Conservation (phyloP, 2,329 filamentous ascomycete genomes). For the Penicillium sp. region DNA sequence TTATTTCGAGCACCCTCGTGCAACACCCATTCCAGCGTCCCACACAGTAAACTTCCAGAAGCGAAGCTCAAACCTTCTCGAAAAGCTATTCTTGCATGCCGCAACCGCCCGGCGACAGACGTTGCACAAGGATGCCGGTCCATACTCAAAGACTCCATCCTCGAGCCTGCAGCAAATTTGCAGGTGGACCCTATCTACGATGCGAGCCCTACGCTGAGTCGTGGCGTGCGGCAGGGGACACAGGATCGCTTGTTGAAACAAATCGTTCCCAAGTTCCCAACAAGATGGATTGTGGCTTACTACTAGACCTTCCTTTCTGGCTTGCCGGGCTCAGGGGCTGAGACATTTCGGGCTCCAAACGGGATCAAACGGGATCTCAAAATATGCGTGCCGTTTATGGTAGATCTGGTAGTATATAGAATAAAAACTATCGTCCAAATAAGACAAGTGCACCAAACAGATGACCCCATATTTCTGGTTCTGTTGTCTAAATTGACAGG, state of each 20-base stretch:
- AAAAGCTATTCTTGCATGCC: background rate
- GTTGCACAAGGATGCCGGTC: background rate
- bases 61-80: background rate
- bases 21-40: background rate
- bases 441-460: too few relatives aligned
- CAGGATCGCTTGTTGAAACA: constrained; percentile 1
- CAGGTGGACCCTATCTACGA: background rate
- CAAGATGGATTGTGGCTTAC: background rate
- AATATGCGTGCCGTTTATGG: too few relatives aligned
- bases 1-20: background rate
- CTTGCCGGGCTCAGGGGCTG: background rate
- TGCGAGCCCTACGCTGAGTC: background rate
- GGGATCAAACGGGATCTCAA: too few relatives aligned
- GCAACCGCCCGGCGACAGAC: background rate
- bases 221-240: background rate
- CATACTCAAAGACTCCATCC: background rate
- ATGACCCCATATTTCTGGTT: too few relatives aligned
- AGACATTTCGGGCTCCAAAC: background rate
- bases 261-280: background rate
- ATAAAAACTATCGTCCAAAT: too few relatives aligned
- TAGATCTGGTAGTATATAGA: too few relatives aligned
- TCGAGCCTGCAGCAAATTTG: background rate
- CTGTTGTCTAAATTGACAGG: too few relatives aligned
- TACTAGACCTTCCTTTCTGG: background rate
- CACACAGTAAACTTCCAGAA: constrained; percentile 1